Percentiles rank a stretch among this genome's conserved stretches.
These are phyloP conservation scores for Parafenestella ontariensis DNA, from an alignment of 2,329 filamentous ascomycete species.

Conservation along the genomic window DNA sequence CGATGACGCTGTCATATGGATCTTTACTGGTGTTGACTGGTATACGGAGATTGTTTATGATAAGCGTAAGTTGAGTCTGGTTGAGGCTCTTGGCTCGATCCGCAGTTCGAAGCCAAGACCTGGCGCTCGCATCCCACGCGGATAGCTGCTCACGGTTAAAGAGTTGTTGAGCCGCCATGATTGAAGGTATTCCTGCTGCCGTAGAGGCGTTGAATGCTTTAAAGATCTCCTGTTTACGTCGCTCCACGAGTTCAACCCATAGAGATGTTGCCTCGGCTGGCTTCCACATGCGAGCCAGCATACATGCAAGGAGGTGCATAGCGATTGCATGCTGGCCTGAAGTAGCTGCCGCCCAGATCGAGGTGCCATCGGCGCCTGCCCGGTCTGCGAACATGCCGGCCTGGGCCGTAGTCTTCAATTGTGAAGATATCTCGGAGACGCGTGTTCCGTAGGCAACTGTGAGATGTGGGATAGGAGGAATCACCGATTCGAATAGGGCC, in stretches of 20 bases:
- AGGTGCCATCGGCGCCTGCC: slow-evolving; percentile 41
- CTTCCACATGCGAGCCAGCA: slow-evolving; percentile 45
- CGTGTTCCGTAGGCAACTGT: slow-evolving; percentile 46
- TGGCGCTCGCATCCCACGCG: slow-evolving; percentile 18
- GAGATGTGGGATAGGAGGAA: slow-evolving; percentile 44
- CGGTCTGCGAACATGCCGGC: slow-evolving; percentile 23
- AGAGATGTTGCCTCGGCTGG: slow-evolving; percentile 38
- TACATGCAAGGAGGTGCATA: slow-evolving; percentile 48
- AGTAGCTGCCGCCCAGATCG: slow-evolving; percentile 50
- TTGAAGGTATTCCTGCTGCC: slow-evolving; percentile 33
- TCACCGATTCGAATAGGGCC: slow-evolving; percentile 47
- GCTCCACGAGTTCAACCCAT: slow-evolving; percentile 45
- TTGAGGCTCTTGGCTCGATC: slow-evolving; percentile 4
- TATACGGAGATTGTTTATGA: slow-evolving; percentile 17
- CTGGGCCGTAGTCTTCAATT: not conserved
- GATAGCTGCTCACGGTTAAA: slow-evolving; percentile 14
- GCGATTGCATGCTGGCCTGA: slow-evolving; percentile 36
- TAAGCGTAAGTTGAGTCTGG: slow-evolving; percentile 18
- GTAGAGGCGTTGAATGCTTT: not conserved
- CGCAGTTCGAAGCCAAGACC: slow-evolving; percentile 21
- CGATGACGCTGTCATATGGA: slow-evolving; percentile 6
- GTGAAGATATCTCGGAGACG: slow-evolving; percentile 24
- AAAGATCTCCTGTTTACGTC: slow-evolving; percentile 9
- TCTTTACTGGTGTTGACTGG: not conserved
- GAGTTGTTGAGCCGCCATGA: slow-evolving; percentile 1